These are phyloP conservation scores for Lactuca sativa DNA, from an alignment of 129 eudicot species.

Conservation along the genomic window DNA sequence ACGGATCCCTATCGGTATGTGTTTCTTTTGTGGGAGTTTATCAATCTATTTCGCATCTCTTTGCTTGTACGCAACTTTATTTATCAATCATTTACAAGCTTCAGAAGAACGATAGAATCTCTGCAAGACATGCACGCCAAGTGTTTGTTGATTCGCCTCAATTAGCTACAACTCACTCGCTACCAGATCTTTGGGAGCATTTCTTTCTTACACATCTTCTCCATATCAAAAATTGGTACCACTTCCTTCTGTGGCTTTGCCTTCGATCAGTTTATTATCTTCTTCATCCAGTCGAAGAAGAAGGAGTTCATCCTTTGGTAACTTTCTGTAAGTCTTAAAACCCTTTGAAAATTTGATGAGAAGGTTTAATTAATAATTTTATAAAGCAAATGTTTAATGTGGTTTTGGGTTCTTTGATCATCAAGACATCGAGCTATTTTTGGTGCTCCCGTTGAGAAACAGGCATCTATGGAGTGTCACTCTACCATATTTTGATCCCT, in stretches of 20 bases:
- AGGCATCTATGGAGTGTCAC: too few relatives aligned
- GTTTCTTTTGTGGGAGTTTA: too few relatives aligned
- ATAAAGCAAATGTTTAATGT: neutral
- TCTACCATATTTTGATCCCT: too few relatives aligned
- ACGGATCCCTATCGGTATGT: constrained; percentile 22
- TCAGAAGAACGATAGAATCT: constrained; percentile 58
- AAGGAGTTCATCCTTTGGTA: constrained; percentile 46
- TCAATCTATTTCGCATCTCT: constrained; percentile 29
- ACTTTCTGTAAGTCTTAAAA: constrained; percentile 50
- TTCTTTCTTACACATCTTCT: constrained; percentile 79
- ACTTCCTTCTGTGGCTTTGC: constrained; percentile 74
- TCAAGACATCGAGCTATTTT: too few relatives aligned
- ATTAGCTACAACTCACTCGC: constrained; percentile 56
- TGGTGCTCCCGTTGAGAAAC: too few relatives aligned
- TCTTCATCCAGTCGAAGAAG: constrained; percentile 32
- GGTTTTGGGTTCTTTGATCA: neutral
- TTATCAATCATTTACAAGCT: constrained; percentile 64
- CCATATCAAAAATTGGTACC: constrained; percentile 73
- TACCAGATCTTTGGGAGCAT: constrained; percentile 86
- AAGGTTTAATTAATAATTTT: too few relatives aligned
- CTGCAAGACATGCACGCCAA: constrained; percentile 59
- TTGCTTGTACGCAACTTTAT: constrained; percentile 76
- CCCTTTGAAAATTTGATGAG: neutral
- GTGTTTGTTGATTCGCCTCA: constrained; percentile 70
- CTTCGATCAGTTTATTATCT: constrained; percentile 34